These are phyloP conservation scores for Phlebiopsis gigantea DNA, from an alignment of 768 basidiomycete genomes.

Conservation along the genomic window DNA sequence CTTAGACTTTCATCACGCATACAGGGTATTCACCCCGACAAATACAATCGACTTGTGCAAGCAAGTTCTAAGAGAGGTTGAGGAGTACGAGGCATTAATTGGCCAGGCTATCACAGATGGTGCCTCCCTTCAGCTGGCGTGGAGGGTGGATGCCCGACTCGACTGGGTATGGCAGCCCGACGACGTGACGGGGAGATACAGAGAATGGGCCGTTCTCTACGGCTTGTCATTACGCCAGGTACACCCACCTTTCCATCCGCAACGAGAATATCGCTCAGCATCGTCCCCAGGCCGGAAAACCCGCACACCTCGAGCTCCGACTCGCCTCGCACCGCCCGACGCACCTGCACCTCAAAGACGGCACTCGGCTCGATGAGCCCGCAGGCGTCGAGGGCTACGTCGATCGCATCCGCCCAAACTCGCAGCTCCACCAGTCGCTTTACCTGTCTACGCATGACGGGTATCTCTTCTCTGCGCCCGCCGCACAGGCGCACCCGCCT, in stretches of 20 bases:
- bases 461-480: conserved; percentile 55
- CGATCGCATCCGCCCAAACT: conserved; percentile 58
- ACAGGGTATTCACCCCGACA: conserved; percentile 48
- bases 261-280: not conserved
- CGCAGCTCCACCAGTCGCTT: conserved; percentile 49
- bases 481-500: conserved; percentile 59
- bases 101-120: conserved; percentile 50
- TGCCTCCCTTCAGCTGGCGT: conserved; percentile 64
- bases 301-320: conserved; percentile 68
- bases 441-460: conserved; percentile 75
- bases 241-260: conserved; percentile 17
- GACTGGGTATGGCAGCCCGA: conserved; percentile 86
- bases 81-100: conserved; percentile 60
- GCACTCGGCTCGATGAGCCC: conserved; percentile 60
- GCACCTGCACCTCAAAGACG: conserved; percentile 37
- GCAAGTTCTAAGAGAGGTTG: conserved; percentile 46
- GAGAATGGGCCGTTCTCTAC: conserved; percentile 71
- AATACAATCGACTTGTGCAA: conserved; percentile 63
- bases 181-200: conserved; percentile 52
- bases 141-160: conserved; percentile 66
- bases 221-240: conserved; percentile 75
- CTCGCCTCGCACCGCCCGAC: conserved; percentile 64
- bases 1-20: conserved; percentile 33
- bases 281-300: conserved; percentile 24
- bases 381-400: conserved; percentile 84